Evolutionary conservation across 139 green algal species (phyloP).

Genomic region (Closterium sp.): DNA sequence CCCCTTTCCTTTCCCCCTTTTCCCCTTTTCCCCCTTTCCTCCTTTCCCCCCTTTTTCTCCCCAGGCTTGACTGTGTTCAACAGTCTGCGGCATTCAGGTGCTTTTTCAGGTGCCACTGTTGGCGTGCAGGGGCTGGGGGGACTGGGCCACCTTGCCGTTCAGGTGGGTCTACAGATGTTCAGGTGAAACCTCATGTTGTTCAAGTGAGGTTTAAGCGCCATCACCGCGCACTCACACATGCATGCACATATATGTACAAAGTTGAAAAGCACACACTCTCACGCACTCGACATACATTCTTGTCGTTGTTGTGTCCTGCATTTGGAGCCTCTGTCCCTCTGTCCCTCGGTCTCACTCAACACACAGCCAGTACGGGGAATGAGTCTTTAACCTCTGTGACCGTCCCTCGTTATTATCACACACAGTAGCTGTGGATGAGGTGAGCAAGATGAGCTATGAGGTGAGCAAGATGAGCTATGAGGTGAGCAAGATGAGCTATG

Average conservation of each 20-base stretch:
- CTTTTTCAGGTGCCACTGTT: neutral
- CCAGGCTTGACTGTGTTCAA: neutral
- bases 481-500: neutral
- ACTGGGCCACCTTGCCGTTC: constrained; percentile 25
- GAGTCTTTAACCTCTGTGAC: too few species aligned
- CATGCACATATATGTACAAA: too few species aligned
- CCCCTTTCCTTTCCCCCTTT: neutral
- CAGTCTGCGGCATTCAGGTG: neutral
- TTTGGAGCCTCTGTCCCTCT: neutral
- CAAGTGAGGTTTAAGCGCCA: neutral
- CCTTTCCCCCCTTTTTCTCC: neutral
- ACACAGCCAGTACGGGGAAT: too few species aligned
- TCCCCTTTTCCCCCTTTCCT: neutral
- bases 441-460: neutral
- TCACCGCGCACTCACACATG: too few species aligned
- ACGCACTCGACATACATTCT: neutral
- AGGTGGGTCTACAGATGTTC: neutral
- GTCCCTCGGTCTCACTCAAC: neutral
- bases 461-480: neutral
- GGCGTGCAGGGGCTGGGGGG: neutral
- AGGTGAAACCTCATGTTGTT: neutral
- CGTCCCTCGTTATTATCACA: neutral
- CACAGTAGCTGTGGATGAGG: neutral
- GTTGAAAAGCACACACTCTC: too few species aligned
- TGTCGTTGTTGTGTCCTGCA: neutral